Conservation (phyloP, 805 yeast species). For the Lipomyces starkeyi region DNA sequence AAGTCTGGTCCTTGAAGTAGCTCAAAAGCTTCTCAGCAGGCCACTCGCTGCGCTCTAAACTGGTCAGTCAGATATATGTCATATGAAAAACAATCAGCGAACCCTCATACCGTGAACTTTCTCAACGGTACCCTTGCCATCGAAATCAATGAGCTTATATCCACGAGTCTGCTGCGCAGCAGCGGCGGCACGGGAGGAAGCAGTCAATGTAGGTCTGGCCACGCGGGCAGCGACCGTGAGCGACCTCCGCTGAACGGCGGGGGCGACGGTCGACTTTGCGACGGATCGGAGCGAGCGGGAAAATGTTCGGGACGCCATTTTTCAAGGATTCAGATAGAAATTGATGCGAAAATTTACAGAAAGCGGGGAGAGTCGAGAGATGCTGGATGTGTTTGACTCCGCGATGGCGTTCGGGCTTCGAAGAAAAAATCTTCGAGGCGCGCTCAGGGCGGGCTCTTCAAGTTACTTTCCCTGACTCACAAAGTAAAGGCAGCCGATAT, state of each 20-base stretch:
- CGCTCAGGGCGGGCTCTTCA: no score
- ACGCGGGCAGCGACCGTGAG: constrained; percentile 48
- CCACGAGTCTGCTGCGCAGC: constrained; percentile 77
- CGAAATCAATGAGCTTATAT: constrained; percentile 94
- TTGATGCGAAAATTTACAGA: neutral
- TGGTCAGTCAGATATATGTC: neutral
- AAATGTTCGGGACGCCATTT: constrained; percentile 54
- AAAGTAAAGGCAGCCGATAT: neutral
- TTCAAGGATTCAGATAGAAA: neutral
- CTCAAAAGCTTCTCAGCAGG: constrained; percentile 94
- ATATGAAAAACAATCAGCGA: no score
- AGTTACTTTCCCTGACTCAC: neutral
- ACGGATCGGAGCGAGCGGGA: constrained; percentile 58
- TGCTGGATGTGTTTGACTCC: constrained; percentile 26
- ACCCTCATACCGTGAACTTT: constrained; percentile 69
- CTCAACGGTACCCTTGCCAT: constrained; percentile 79
- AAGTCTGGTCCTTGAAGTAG: constrained; percentile 97
- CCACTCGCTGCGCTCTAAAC: constrained; percentile 90
- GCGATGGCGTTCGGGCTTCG: constrained; percentile 12
- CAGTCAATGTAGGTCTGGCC: constrained; percentile 52
- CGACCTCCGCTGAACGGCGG: constrained; percentile 63
- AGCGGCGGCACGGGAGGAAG: constrained; percentile 62
- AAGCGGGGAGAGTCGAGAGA: neutral
- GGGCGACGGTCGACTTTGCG: constrained; percentile 48
- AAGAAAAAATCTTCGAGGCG: neutral